Evolutionary conservation across 2,329 filamentous ascomycete genomes (phyloP).

Genomic region (Diaporthe sp.): DNA sequence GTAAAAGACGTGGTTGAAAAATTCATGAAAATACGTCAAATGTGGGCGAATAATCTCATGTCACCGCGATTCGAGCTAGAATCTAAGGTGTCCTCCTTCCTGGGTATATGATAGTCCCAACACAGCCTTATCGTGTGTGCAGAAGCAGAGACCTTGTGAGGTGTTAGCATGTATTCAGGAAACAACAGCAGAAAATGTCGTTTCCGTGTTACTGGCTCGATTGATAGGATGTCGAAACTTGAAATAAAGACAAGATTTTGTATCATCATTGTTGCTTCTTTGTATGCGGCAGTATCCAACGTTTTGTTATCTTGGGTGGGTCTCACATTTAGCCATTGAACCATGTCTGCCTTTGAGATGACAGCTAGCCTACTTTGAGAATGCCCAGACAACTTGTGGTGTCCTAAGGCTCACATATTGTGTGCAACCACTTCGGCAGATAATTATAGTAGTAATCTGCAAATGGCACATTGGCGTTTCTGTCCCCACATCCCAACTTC

Average conservation of each 20-base stretch:
- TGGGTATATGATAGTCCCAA: not conserved
- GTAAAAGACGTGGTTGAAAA: not conserved
- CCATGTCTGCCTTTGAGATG: not conserved
- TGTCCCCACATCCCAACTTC: not conserved
- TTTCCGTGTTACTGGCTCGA: not conserved
- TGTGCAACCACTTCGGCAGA: constrained; percentile 10
- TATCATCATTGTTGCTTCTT: not conserved
- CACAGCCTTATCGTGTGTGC: not conserved
- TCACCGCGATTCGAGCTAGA: not conserved
- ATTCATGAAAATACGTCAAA: no score
- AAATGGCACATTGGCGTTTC: no score
- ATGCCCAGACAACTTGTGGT: not conserved
- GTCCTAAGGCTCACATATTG: not conserved
- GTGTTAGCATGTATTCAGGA: no score
- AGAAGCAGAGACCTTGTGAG: not conserved
- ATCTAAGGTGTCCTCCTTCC: not conserved
- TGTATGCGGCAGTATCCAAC: not conserved
- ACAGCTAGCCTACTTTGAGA: constrained; percentile 8
- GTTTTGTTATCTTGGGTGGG: not conserved
- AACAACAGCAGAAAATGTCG: not conserved
- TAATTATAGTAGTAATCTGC: not conserved
- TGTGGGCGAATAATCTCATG: not conserved
- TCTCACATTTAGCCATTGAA: not conserved
- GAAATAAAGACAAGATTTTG: not conserved
- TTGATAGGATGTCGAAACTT: not conserved